Percentiles rank a stretch among this genome's conserved stretches.
Evolutionary conservation across 352 stramenopile species (phyloP).

Genomic region (Ophiocytium majus): DNA sequence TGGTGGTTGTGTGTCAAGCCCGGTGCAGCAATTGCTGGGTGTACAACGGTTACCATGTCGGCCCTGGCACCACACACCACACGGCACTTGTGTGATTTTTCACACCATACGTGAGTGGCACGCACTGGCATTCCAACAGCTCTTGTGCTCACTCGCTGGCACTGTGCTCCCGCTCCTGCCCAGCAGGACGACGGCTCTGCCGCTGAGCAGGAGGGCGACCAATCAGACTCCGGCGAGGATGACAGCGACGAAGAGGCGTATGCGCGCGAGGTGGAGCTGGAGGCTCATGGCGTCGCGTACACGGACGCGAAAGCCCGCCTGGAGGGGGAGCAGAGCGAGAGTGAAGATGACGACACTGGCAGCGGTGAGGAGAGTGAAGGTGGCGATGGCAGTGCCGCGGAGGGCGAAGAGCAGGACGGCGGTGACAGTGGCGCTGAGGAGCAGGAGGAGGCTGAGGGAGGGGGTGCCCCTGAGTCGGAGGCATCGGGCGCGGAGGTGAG

Average conservation of each 20-base stretch:
- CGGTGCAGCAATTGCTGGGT: no score
- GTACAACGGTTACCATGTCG: no score
- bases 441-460: neutral
- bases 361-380: constrained; percentile 67
- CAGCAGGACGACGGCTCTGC: no score
- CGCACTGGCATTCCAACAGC: no score
- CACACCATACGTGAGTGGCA: no score
- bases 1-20: no score
- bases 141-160: no score
- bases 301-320: constrained; percentile 39
- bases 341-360: constrained; percentile 72
- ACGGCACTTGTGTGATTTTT: no score
- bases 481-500: neutral
- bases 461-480: neutral
- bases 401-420: constrained; percentile 25
- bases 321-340: constrained; percentile 61
- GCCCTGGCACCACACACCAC: no score
- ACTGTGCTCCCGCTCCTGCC: neutral
- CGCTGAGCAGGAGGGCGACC: no score
- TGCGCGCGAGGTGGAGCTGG: constrained; percentile 72
- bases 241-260: constrained; percentile 72
- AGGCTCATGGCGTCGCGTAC: constrained; percentile 64
- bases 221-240: neutral
- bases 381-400: neutral
- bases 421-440: constrained; percentile 21